phyloP scores from a whole-genome alignment of 176 grass and related monocot genomes.

The Cenchrus americanus region DNA sequence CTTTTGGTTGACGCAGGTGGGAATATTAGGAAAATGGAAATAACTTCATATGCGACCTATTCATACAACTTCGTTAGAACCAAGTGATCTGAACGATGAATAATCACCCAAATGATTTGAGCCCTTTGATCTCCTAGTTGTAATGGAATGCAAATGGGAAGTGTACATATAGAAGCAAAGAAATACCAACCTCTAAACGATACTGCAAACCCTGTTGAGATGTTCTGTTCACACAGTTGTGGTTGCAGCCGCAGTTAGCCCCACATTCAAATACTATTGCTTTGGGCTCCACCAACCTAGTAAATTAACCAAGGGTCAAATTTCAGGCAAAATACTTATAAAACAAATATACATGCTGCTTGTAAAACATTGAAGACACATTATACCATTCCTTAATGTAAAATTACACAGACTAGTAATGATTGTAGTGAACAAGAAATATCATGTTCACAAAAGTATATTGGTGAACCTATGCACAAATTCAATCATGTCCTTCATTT shows the following conservation, averaged over 20 bases:
- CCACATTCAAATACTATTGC: slow-evolving; percentile 93
- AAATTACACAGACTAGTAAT: background rate
- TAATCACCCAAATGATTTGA: background rate
- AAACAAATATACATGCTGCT: background rate
- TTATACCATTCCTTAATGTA: background rate
- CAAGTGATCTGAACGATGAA: background rate
- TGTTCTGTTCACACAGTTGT: slow-evolving; percentile 77
- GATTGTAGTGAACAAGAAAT: background rate
- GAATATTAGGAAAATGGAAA: background rate
- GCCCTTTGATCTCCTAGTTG: background rate
- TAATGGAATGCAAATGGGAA: background rate
- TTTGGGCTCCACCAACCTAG: slow-evolving; percentile 88
- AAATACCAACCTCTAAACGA: slow-evolving; percentile 77
- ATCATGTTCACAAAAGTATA: background rate
- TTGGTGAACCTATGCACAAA: background rate
- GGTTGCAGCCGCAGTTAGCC: slow-evolving; percentile 65
- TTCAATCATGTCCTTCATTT: background rate
- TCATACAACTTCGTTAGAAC: background rate
- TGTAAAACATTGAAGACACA: background rate
- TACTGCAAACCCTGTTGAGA: slow-evolving; percentile 84
- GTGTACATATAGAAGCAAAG: background rate
- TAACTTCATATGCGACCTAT: background rate
- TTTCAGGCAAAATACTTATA: background rate
- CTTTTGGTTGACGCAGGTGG: background rate
- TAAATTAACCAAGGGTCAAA: background rate